Conservation (phyloP, 140 eudicot species). For the Senecio squalidus region DNA sequence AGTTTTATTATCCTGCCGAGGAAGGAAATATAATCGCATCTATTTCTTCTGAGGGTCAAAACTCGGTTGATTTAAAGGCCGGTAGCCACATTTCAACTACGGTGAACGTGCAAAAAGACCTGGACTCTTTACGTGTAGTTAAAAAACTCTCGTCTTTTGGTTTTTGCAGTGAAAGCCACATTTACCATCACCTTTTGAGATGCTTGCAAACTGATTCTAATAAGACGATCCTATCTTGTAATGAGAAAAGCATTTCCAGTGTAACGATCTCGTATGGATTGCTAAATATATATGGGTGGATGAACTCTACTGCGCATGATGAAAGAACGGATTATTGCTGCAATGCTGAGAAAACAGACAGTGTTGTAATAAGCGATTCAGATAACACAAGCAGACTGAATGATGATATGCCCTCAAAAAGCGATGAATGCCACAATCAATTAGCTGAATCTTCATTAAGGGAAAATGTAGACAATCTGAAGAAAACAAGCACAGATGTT, state of each 20-base stretch:
- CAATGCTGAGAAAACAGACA: slow-evolving; percentile 15
- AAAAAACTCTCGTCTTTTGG: slow-evolving; percentile 25
- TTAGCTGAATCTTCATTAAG: slow-evolving; percentile 14
- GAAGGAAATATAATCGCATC: slow-evolving; percentile 33
- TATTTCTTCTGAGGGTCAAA: slow-evolving; percentile 31
- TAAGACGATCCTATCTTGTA: slow-evolving; percentile 10
- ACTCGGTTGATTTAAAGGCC: slow-evolving; percentile 24
- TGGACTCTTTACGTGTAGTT: slow-evolving; percentile 27
- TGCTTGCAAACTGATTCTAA: slow-evolving; percentile 15
- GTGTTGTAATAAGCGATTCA: slow-evolving; percentile 18
- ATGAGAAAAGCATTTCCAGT: slow-evolving; percentile 19
- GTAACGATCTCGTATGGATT: slow-evolving; percentile 23
- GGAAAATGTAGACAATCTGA: not conserved
- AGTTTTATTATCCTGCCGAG: slow-evolving; percentile 27
- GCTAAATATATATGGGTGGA: slow-evolving; percentile 42
- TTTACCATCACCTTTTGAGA: slow-evolving; percentile 23
- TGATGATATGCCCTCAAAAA: slow-evolving; percentile 9
- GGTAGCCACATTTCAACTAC: slow-evolving; percentile 21
- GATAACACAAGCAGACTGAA: slow-evolving; percentile 7
- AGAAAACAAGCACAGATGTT: slow-evolving; percentile 7
- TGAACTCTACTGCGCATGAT: slow-evolving; percentile 20
- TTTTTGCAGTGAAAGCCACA: slow-evolving; percentile 19
- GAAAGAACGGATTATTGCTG: slow-evolving; percentile 11
- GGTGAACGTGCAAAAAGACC: slow-evolving; percentile 12
- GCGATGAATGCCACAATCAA: slow-evolving; percentile 16